phyloP scores from a whole-genome alignment of 2,329 filamentous ascomycete genomes.

The Calonectria hawksworthii region DNA sequence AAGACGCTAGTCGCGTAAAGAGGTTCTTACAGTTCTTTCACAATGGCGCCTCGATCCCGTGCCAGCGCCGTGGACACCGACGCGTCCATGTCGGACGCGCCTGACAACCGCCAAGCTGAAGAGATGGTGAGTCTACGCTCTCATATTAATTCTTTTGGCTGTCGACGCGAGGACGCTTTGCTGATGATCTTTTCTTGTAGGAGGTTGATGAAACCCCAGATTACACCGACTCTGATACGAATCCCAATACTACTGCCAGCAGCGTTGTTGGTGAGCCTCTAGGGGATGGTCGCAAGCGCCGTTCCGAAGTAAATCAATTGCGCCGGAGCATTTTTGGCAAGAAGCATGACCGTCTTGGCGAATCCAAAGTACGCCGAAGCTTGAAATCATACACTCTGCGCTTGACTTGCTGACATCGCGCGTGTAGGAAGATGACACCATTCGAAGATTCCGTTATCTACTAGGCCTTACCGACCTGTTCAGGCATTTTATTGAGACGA shows the following conservation, averaged over 20 bases:
- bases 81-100: constrained; percentile 74
- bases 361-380: constrained; percentile 81
- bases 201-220: constrained; percentile 77
- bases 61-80: constrained; percentile 69
- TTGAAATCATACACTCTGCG: constrained; percentile 17
- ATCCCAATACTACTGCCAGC: constrained; percentile 81
- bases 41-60: constrained; percentile 70
- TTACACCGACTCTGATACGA: constrained; percentile 76
- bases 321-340: constrained; percentile 94
- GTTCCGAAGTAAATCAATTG: constrained; percentile 89
- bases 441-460: constrained; percentile 93
- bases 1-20: constrained; percentile 66
- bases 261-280: constrained; percentile 84
- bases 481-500: constrained; percentile 98
- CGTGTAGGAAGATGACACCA: constrained; percentile 89
- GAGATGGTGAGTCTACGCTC: constrained; percentile 60
- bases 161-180: constrained; percentile 8
- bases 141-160: not conserved
- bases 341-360: constrained; percentile 92
- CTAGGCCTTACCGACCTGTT: constrained; percentile 96
- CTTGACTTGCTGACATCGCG: constrained; percentile 13
- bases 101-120: constrained; percentile 60
- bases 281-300: constrained; percentile 84
- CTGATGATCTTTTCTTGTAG: constrained; percentile 50
- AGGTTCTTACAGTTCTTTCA: constrained; percentile 53